Base-by-base conservation (phyloP, 83 land plant genomes). In the Picea abies region DNA sequence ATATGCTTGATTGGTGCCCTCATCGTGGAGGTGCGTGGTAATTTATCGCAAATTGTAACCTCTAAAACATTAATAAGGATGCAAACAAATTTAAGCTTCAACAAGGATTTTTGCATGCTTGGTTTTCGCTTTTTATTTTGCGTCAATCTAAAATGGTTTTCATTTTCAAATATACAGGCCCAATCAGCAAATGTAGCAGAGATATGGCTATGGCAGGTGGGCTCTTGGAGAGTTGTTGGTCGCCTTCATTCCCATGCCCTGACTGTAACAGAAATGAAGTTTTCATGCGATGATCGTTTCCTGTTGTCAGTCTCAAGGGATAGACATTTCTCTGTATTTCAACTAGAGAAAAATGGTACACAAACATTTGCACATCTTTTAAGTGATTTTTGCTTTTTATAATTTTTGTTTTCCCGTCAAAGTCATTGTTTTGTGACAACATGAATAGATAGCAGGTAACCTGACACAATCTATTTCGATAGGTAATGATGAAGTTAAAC, bases 291-390 rank as follows among this genome's bases (percentile, higher is more conserved):
- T 84, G 91, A 94, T 82, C 81, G 75, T 20, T 90, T 85, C n/a
- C 90, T 97, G 41, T 85, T 97, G 84, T 80, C 98, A 62, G 99
- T 97, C 16, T 97, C 98, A 76, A 92, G 98, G 88, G 99, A 97
- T 86, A 94, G 99, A 26, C 95, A 96, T 41, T 91, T 96, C 67
- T 96, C 99, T 70, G 80, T 97, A 15, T 97, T 94, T 79, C 77
- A 84, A 26, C 86, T 93, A 25, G 72, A 87, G 39, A 84, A 85
- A 78, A 25, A 88, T 84, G 93, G 92, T 89, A 83, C 52, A 62
- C 19, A 56, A 56, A 56, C 58, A 11, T 56, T 56, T 60, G 15
- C n/a, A 62, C 79, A 65, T 35, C 52, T 39, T 78, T 10, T 19
- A 22, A 22, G 81, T 75, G 22, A 73, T 14, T 32, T 64, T 64